phyloP scores from a whole-genome alignment of 768 basidiomycete genomes.

The Hysterangium stoloniferum region DNA sequence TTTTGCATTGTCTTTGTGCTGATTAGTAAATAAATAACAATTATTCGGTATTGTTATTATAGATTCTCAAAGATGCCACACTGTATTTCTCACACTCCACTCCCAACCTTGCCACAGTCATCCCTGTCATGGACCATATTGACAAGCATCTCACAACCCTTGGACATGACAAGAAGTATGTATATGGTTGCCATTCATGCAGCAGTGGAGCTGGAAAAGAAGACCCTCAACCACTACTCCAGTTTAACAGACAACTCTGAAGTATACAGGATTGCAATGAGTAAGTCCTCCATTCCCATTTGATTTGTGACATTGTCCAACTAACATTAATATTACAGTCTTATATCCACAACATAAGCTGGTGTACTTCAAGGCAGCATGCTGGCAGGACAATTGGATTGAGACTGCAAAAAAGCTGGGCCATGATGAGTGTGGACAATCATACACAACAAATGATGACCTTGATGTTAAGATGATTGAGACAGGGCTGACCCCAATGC shows the following conservation, averaged over 20 bases:
- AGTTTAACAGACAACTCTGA: slow-evolving; percentile 22
- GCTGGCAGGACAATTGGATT: slow-evolving; percentile 27
- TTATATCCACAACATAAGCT: slow-evolving; percentile 31
- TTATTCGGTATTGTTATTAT: too few species aligned
- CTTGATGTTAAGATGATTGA: too few species aligned
- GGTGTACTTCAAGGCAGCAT: slow-evolving; percentile 21
- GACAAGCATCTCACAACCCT: slow-evolving; percentile 19
- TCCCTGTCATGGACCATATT: slow-evolving; percentile 34
- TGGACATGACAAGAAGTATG: slow-evolving; percentile 10
- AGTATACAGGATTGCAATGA: slow-evolving; percentile 27
- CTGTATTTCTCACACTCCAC: slow-evolving; percentile 24
- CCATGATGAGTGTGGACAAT: slow-evolving; percentile 3
- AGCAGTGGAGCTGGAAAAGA: too few species aligned
- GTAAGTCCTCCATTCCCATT: slow-evolving; percentile 18
- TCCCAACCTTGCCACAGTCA: slow-evolving; percentile 24
- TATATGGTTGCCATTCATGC: slow-evolving; percentile 19
- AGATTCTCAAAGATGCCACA: slow-evolving; percentile 31
- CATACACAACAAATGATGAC: background rate
- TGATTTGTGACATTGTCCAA: background rate
- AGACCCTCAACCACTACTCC: slow-evolving; percentile 30
- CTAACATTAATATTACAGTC: slow-evolving; percentile 18
- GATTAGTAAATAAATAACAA: too few species aligned
- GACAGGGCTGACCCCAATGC: background rate
- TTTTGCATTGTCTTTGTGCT: too few species aligned
- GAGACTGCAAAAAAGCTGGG: slow-evolving; percentile 19